Conservation (phyloP, 805 yeast species). For the Kluyveromyces aestuarii region DNA sequence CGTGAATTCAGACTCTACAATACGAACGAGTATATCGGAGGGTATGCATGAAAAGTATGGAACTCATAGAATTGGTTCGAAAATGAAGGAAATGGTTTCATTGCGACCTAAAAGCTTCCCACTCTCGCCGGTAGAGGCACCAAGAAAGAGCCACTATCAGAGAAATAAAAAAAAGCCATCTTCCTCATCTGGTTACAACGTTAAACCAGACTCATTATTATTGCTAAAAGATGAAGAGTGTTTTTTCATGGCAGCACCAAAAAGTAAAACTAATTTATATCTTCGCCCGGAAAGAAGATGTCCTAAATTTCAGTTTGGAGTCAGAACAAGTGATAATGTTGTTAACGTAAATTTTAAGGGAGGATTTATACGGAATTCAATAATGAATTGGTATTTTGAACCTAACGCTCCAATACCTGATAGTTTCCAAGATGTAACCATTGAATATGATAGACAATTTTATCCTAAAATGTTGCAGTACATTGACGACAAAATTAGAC, state of each 20-base stretch:
- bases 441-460: background rate
- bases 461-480: background rate
- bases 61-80: background rate
- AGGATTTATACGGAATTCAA: constrained; percentile 1
- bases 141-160: background rate
- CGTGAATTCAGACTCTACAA: background rate
- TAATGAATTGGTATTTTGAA: constrained; percentile 2
- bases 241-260: constrained; percentile 1
- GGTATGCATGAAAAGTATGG: background rate
- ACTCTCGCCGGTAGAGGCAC: background rate
- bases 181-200: background rate
- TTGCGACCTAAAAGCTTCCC: background rate
- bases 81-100: background rate
- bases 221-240: background rate
- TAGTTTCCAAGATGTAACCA: background rate
- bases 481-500: background rate
- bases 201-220: background rate
- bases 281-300: constrained; percentile 2
- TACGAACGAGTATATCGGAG: background rate
- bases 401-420: background rate
- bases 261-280: background rate
- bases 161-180: constrained; percentile 1
- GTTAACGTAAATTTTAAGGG: background rate
- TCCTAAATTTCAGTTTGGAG: constrained; percentile 2
- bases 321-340: background rate